Evolutionary conservation across 495 filamentous ascomycete species (phyloP), one percentile per base, ranked within the genome.

Genomic region (Podospora appendiculata): DNA sequence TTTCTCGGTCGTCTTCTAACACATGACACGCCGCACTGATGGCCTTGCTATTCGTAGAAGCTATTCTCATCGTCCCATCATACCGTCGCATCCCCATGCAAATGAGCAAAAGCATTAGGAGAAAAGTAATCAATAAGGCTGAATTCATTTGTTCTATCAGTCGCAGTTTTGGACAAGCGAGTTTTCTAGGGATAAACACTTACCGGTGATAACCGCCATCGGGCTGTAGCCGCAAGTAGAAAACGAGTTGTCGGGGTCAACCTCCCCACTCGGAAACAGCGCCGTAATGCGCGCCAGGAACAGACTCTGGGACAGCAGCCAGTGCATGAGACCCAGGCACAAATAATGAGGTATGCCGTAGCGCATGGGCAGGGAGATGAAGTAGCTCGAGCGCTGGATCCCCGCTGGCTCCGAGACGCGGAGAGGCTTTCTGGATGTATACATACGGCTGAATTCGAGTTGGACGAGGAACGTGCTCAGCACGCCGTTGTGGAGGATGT

Each of bases 321-420:
- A 77, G 47, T 78, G 75, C 11, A 76, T 60, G 5, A 68, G 0
- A 8, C 56, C 63, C 8, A 60, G 64, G 32, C 58, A 42, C 8
- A 52, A 18, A 0, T 70, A 46, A 0, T 78, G 59, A 0, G 74
- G 70, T 8, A 77, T 41, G 9, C 58, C 64, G 58, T 73, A 79
- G 10, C 58, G 59, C 39, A 71, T 75, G 1, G 76, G 75, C 8
- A 80, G 59, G 40, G 69, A 66, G 0, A 79, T 71, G 53, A 66
- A 75, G 57, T 79, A 77, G 14, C 74, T 78, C 8, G 65, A 62
- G 41, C 65, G 58, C 50, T 25, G 25, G 25, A 25, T 25, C 25
- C 25, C 25, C 5, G 25, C 25, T 5, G 25, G 25, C 25, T 25
- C 25, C 2, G 25, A 25, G 25, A 25, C 25, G 25, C 25, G 25